Evolutionary conservation across 352 stramenopile species (phyloP), one percentile per base, ranked within the genome.

Genomic region (Phytophthora melonis): DNA sequence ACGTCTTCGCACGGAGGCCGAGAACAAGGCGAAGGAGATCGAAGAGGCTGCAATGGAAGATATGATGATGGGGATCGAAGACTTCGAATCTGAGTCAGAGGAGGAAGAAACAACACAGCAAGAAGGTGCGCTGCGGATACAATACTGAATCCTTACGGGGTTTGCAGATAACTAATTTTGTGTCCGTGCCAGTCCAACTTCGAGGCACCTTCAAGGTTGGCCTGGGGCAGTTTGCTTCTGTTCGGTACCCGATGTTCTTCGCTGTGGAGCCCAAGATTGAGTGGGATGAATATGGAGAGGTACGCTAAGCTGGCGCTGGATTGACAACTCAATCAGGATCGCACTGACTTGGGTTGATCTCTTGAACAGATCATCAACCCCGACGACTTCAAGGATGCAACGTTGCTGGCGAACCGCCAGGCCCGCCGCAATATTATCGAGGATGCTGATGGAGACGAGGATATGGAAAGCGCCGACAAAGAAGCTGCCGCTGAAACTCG

Each of bases 41-140:
- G 91, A 96, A 58, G 91, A 96, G 60, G 91, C 91, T 57, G 91
- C 89, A 39, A 96, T 97, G 89, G 89, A 97, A 69, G 91, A 97
- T 68, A 96, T 97, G 88, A 96, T 97, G 89, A 93, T 96, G 86
- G 88, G 87, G 27, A 95, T 97, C 41, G 91, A 93, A 77, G 91
- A 97, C 76, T 97, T 94, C 59, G 90, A 97, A 68, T 94, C 82
- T 2, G 86, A 93, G 49, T 88, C 86, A 9, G 90, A 97, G 63
- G 91, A 96, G 71, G 86, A 94, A 27, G 75, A 83, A 63, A 72
- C 79, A 3, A 74, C 79, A 47, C 60, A 69, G 19, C 89, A 93
- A 83, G 83, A 93, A 80, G 79, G 82, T 93, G 57, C 32, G 72
- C 68, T 53, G 2, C 36, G 43, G 16, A 32, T 55, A 21, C 43